Base-by-base conservation (phyloP, 805 yeast genomes). In the Cyberlindnera americana region DNA sequence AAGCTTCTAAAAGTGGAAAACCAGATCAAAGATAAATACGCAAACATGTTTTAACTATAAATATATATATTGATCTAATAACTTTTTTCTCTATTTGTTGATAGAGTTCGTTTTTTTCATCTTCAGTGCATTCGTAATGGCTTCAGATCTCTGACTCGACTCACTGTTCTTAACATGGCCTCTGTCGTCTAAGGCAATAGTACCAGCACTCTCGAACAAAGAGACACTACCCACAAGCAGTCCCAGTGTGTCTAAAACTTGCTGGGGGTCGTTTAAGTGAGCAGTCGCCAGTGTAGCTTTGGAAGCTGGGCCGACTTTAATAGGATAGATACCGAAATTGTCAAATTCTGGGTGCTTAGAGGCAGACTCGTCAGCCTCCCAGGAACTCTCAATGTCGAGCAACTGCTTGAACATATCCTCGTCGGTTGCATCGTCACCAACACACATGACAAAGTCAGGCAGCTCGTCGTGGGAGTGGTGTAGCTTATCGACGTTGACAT, bases 401-500 rank as follows among this genome's bases (percentile, higher is more conserved):
- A 93, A 68, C 19, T 91, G 82, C 43, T 69, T 72, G 62, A 93
- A 93, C 99, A 93, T 93, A 57, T 93, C 99, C 62, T 93, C 99
- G 62, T 93, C 99, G 0, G 99, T 93, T 29, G 82, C 73, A 61
- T 93, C 99, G 62, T 93, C 99, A 37, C 99, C 99, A 31, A 88
- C 64, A 65, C 98, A 93, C 39, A 91, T 63, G 29, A 85, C 77
- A 57, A 93, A 91, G 54, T 87, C 96, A 0, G 96, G 93, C 38
- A 78, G 66, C 37, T 74, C 70, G 1, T 70, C 73, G 13, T 60
- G 59, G 15, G 59, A 54, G 26, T 64, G 46, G 11, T 57, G 49
- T 27, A 63, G 57, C 14, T 23, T 28, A 24, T 67, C 67, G 14
- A 63, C 60, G 12, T 54, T 49, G 17, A 35, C 58, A 33, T 64